Evolutionary conservation across 805 yeast species (phyloP).

Genomic region (Sugiyamaella smithiae): DNA sequence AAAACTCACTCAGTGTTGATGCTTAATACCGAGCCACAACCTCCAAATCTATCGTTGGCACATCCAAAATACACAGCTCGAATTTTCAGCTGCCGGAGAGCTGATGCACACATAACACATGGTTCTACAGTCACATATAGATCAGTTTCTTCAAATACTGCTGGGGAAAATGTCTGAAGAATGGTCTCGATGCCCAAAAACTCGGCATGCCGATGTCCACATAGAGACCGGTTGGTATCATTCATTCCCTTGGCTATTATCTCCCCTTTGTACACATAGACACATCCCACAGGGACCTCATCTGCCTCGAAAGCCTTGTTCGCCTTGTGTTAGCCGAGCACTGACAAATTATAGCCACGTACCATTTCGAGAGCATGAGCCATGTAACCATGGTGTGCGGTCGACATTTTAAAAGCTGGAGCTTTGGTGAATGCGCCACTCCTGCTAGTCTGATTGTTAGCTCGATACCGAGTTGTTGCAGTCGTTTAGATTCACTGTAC

Average conservation of each 20-base stretch:
- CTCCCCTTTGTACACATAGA: slow-evolving; percentile 53
- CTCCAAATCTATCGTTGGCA: slow-evolving; percentile 94
- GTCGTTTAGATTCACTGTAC: no score
- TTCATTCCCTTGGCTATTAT: slow-evolving; percentile 78
- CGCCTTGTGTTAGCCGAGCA: slow-evolving; percentile 42
- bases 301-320: slow-evolving; percentile 58
- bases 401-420: slow-evolving; percentile 6
- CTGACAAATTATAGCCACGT: slow-evolving; percentile 9
- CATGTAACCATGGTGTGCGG: slow-evolving; percentile 33
- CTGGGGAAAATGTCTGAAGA: slow-evolving; percentile 34
- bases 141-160: slow-evolving; percentile 51
- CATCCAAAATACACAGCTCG: slow-evolving; percentile 82
- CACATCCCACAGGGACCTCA: slow-evolving; percentile 86
- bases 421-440: no score
- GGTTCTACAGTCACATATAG: slow-evolving; percentile 97
- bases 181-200: slow-evolving; percentile 70
- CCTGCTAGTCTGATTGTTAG: not conserved
- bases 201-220: slow-evolving; percentile 89
- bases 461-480: not conserved
- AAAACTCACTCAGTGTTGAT: slow-evolving; percentile 46
- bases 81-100: slow-evolving; percentile 76
- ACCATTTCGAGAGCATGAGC: slow-evolving; percentile 36
- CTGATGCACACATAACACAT: slow-evolving; percentile 96
- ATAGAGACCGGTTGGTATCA: slow-evolving; percentile 77
- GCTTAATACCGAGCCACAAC: slow-evolving; percentile 82